phyloP scores from a whole-genome alignment of 768 basidiomycete genomes.

The Termitomyces sp. region DNA sequence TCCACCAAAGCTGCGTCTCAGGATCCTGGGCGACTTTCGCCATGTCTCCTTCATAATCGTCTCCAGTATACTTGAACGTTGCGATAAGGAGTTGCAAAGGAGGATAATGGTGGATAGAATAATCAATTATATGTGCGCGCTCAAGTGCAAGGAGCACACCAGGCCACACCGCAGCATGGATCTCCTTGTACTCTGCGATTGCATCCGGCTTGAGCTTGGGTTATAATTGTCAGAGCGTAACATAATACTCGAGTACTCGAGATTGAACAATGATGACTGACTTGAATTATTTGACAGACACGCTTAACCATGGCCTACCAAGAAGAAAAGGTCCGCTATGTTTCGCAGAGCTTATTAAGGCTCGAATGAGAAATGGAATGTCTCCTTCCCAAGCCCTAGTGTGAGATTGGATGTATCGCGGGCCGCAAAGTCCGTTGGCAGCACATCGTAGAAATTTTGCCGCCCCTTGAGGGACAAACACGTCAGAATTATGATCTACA shows the following conservation, averaged over 20 bases:
- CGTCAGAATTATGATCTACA: background rate
- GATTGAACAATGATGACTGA: constrained; percentile 19
- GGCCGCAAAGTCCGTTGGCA: constrained; percentile 8
- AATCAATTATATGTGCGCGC: constrained; percentile 62
- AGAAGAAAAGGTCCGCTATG: background rate
- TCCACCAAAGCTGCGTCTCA: constrained; percentile 76
- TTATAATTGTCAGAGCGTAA: constrained; percentile 3
- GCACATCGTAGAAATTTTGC: background rate
- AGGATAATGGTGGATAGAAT: constrained; percentile 68
- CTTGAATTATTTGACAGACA: constrained; percentile 70
- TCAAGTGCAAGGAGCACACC: constrained; percentile 58
- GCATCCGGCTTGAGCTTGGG: constrained; percentile 48
- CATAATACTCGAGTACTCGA: background rate
- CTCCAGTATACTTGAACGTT: constrained; percentile 70
- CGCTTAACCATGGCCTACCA: constrained; percentile 36
- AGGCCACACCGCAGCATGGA: constrained; percentile 66
- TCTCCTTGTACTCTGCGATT: constrained; percentile 44
- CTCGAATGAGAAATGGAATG: background rate
- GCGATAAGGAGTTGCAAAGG: constrained; percentile 65
- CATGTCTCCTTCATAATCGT: constrained; percentile 66
- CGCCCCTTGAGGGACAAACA: background rate
- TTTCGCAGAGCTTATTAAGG: background rate
- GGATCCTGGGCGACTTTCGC: constrained; percentile 52
- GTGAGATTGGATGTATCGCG: background rate
- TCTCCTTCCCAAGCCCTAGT: background rate